A percentile compares a stretch with the other conserved stretches of the same genome.
Evolutionary conservation across 768 basidiomycete genomes (phyloP).

Genomic region (Rhodocollybia butyracea): DNA sequence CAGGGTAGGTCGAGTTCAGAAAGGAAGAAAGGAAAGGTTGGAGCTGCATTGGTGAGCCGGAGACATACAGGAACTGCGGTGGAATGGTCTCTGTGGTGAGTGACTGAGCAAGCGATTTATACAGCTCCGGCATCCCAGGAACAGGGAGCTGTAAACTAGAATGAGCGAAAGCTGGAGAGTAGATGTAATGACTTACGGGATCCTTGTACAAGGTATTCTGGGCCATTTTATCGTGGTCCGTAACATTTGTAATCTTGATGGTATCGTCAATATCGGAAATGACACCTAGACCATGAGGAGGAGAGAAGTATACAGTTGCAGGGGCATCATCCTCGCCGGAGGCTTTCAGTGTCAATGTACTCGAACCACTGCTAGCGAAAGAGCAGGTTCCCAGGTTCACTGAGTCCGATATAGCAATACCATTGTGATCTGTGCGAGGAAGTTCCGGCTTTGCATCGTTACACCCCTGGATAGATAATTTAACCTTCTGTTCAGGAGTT

Average conservation of each 20-base stretch:
- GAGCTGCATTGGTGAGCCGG: conserved; percentile 43
- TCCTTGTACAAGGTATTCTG: conserved; percentile 38
- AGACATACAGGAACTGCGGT: conserved; percentile 40
- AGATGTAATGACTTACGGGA: no score
- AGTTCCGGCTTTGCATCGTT: conserved; percentile 14
- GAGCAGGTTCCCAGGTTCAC: conserved; percentile 25
- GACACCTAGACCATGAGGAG: conserved; percentile 36
- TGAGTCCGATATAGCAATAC: conserved; percentile 31
- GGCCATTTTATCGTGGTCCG: conserved; percentile 29
- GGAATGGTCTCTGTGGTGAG: conserved; percentile 19
- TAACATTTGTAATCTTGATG: conserved; percentile 38
- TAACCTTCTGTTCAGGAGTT: conserved; percentile 27
- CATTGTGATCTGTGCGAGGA: conserved; percentile 25
- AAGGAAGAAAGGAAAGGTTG: conserved; percentile 42
- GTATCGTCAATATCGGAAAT: conserved; percentile 48
- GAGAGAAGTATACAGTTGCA: conserved; percentile 32
- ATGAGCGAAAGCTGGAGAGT: no score
- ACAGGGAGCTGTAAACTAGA: no score
- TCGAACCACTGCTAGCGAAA: conserved; percentile 12
- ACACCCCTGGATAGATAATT: conserved; percentile 31
- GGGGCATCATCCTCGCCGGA: conserved; percentile 15
- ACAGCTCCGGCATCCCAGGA: conserved; percentile 45
- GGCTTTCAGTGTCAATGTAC: conserved; percentile 13
- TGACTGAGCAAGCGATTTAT: conserved; percentile 30
- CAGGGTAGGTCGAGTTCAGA: conserved; percentile 30